Evolutionary conservation across 768 basidiomycete species (phyloP).

Genomic region (Tylopilus rubrobrunneus): DNA sequence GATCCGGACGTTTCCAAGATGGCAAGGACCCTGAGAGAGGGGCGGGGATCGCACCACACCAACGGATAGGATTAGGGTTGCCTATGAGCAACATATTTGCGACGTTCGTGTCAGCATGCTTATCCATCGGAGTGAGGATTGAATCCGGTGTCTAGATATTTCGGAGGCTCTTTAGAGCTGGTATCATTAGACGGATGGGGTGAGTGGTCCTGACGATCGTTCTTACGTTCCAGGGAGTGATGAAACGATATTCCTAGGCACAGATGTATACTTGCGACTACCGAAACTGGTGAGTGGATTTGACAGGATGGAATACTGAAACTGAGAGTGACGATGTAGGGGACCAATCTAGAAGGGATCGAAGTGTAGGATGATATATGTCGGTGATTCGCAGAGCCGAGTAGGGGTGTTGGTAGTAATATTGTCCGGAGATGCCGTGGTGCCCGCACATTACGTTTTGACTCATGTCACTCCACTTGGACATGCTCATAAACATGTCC

Average conservation of each 20-base stretch:
- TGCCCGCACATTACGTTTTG: conserved; percentile 4
- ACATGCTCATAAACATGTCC: neutral
- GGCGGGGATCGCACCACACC: conserved; percentile 49
- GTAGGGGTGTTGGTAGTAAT: neutral
- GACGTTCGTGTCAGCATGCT: conserved; percentile 46
- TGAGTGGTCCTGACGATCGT: conserved; percentile 33
- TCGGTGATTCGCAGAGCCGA: conserved; percentile 8
- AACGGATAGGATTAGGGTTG: conserved; percentile 74
- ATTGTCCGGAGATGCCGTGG: too few species aligned
- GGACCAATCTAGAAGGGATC: conserved; percentile 82
- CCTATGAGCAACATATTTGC: conserved; percentile 90
- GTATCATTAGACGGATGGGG: conserved; percentile 84
- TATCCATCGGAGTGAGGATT: neutral
- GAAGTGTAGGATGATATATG: conserved; percentile 48
- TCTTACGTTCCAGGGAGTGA: neutral
- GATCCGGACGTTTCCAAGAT: conserved; percentile 16
- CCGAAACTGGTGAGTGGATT: conserved; percentile 64
- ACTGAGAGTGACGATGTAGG: conserved; percentile 39
- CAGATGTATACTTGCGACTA: conserved; percentile 76
- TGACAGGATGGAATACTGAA: neutral
- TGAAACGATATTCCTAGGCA: conserved; percentile 43
- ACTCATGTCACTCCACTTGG: neutral
- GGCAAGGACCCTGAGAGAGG: conserved; percentile 39
- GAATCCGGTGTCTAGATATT: conserved; percentile 49
- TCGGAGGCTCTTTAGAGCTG: conserved; percentile 76